phyloP scores from a whole-genome alignment of 169 alveolate genomes.

The Plasmodium berghei region DNA sequence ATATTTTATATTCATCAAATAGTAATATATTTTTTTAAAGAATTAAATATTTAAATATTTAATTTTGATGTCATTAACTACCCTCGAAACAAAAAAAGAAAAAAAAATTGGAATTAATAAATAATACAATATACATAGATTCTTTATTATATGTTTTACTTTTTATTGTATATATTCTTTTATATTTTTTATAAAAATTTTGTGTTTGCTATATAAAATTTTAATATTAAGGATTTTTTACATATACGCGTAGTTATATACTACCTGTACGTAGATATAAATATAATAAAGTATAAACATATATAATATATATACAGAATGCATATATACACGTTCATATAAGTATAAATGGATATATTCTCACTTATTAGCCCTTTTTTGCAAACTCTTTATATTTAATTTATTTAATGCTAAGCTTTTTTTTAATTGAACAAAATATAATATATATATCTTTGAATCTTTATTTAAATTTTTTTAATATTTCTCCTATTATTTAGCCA shows the following conservation, averaged over 20 bases:
- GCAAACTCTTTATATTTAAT: too few relatives aligned
- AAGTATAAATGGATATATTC: too few relatives aligned
- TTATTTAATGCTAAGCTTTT: neutral
- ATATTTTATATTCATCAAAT: too few relatives aligned
- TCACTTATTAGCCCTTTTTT: too few relatives aligned
- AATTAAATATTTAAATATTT: too few relatives aligned
- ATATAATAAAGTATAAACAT: neutral
- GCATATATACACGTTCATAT: too few relatives aligned
- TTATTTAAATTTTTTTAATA: neutral
- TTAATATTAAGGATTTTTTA: neutral
- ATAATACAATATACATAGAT: too few relatives aligned
- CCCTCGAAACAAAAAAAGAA: too few relatives aligned
- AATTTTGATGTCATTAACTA: too few relatives aligned
- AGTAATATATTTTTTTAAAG: too few relatives aligned
- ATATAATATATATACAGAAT: neutral
- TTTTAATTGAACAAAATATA: neutral
- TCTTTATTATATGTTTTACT: neutral
- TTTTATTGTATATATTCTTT: neutral
- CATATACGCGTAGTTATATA: slow-evolving; percentile 2
- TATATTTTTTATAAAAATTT: neutral
- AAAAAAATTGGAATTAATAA: too few relatives aligned
- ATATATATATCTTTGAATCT: neutral
- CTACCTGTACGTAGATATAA: neutral
- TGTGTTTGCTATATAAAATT: neutral
- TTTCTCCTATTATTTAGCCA: neutral